phyloP scores from a whole-genome alignment of 345 rosid species.

The Eucalyptus marginata region DNA sequence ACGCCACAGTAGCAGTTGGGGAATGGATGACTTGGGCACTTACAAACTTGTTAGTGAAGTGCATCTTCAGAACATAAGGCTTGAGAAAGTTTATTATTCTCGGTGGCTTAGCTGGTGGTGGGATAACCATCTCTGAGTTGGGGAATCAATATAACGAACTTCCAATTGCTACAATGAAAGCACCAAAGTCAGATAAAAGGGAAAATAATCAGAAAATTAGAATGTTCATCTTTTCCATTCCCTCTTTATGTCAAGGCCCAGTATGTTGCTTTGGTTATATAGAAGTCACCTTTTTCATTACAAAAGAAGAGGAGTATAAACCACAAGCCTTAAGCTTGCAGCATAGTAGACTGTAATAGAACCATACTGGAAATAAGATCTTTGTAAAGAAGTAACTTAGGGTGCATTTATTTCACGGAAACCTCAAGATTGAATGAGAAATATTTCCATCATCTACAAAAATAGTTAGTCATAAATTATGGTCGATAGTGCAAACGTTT shows the following conservation, averaged over 20 bases:
- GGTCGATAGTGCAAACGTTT: neutral
- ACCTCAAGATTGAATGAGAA: neutral
- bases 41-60: constrained; percentile 75
- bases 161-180: neutral
- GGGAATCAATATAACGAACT: neutral
- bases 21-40: constrained; percentile 81
- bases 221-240: neutral
- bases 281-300: neutral
- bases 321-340: neutral
- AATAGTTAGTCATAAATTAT: neutral
- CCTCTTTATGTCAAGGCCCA: neutral
- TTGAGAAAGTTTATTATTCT: constrained; percentile 48
- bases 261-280: neutral
- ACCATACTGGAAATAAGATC: neutral
- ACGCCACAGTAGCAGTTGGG: constrained; percentile 77
- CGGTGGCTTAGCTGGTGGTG: constrained; percentile 64
- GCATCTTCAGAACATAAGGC: constrained; percentile 74
- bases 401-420: neutral
- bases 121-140: constrained; percentile 46
- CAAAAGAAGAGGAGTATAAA: neutral
- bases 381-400: neutral
- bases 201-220: neutral
- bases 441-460: neutral
- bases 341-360: neutral
- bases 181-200: neutral